These are phyloP conservation scores for Ophiosphaerella narmari DNA, from an alignment of 2,329 filamentous ascomycete species.

Conservation along the genomic window DNA sequence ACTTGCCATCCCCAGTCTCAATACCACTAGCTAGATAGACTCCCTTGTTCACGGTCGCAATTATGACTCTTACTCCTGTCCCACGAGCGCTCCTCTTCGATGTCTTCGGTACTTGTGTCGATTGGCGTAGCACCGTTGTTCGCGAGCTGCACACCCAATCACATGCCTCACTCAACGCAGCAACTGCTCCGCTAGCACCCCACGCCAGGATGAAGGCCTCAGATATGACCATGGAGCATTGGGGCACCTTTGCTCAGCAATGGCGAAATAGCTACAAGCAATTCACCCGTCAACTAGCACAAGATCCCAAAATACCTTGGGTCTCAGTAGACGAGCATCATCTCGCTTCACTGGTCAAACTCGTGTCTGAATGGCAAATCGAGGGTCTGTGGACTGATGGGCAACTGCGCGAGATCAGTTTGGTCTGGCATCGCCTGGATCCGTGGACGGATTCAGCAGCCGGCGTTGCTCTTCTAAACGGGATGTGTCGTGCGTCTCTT, in stretches of 20 bases:
- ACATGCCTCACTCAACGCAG: constrained; percentile 52
- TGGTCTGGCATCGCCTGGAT: constrained; percentile 72
- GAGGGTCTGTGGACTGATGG: constrained; percentile 60
- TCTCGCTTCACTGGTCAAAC: constrained; percentile 61
- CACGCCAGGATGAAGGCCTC: constrained; percentile 55
- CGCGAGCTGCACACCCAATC: constrained; percentile 61
- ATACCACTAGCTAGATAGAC: constrained; percentile 3
- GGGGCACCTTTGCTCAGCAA: constrained; percentile 68
- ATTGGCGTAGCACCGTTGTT: constrained; percentile 74
- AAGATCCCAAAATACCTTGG: constrained; percentile 55
- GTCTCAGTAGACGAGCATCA: constrained; percentile 76
- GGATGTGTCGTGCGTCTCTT: constrained; percentile 50
- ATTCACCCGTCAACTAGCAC: constrained; percentile 63
- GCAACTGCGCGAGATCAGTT: constrained; percentile 51
- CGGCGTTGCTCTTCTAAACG: constrained; percentile 62
- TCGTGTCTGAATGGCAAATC: constrained; percentile 63
- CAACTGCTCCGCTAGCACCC: constrained; percentile 52
- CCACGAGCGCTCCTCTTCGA: constrained; percentile 71
- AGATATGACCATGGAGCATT: constrained; percentile 61
- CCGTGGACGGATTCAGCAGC: constrained; percentile 69
- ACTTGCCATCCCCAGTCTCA: constrained; percentile 15
- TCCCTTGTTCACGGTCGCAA: constrained; percentile 12
- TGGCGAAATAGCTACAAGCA: constrained; percentile 69
- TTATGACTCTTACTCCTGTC: constrained; percentile 30
- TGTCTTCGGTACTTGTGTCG: constrained; percentile 78